A percentile compares a stretch with the other conserved stretches of the same genome.
These are phyloP conservation scores for Cystobasidium sp. DNA, from an alignment of 1,284 basidiomycete genomes.

Conservation along the genomic window DNA sequence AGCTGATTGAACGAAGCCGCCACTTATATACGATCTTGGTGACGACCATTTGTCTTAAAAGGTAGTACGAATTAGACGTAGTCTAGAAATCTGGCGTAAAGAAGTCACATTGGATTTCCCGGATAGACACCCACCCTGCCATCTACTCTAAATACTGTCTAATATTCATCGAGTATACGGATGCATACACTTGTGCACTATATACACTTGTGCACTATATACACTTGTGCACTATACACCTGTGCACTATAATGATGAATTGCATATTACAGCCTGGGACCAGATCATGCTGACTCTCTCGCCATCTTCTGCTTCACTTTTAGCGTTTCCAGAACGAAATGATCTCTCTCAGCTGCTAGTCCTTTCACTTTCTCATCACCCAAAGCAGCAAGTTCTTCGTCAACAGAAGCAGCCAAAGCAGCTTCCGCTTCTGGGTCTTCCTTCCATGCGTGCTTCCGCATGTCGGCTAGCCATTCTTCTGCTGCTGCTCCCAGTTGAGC, in stretches of 20 bases:
- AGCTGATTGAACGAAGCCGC: constrained; percentile 1
- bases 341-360: constrained; percentile 13
- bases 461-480: constrained; percentile 31
- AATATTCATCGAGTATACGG: too few relatives aligned
- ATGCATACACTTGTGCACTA: too few relatives aligned
- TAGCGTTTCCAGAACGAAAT: constrained; percentile 27
- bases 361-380: constrained; percentile 19
- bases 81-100: too few relatives aligned
- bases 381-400: constrained; percentile 20
- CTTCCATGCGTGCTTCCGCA: constrained; percentile 29
- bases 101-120: too few relatives aligned
- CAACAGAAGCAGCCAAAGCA: constrained; percentile 16
- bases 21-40: background rate
- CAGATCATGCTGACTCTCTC: background rate
- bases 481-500: constrained; percentile 29
- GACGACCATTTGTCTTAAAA: background rate
- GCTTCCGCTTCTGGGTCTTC: constrained; percentile 10
- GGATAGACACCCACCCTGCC: too few relatives aligned
- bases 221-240: too few relatives aligned
- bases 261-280: background rate
- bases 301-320: constrained; percentile 23
- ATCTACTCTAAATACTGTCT: too few relatives aligned
- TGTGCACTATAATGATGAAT: too few relatives aligned
- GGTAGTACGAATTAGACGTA: background rate
- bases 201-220: too few relatives aligned